Evolutionary conservation across 164 flowering plant genomes (phyloP), one percentile per base, ranked within the genome.

Genomic region (Tetracentron sinense): DNA sequence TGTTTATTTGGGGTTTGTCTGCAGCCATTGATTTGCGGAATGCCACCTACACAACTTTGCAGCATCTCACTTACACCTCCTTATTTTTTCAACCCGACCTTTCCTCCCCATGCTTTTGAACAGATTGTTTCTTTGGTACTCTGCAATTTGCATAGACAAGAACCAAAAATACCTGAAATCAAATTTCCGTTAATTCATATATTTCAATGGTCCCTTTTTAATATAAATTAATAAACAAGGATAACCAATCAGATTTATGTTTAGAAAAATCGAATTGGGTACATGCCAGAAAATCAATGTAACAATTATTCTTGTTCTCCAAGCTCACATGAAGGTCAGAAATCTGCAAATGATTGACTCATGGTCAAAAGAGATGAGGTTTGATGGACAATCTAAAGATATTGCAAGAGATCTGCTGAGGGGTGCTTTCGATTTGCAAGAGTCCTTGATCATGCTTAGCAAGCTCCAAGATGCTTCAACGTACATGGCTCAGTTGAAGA

Each of bases 401-500:
- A 73, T 85, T n/a, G 93, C 95, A 3, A 72, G 71, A 53, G 89
- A 85, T 69, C 62, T 92, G 75, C 67, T 88, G 62, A 81, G 67
- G 68, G 96, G 95, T 47, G 88, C 98, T 74, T 80, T 88, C 65
- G 92, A 89, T 70, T 78, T 92, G 68, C 89, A 92, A 35, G 91
- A 86, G 63, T 92, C 96, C 17, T 62, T 89, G 3, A 46, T 56
- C 54, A 82, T 86, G 92, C 85, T 92, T 31, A 77, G 85, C 11
- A 82, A 82, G 70, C 56, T 89, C 66, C 98, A 88, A 67, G 86
- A 86, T 68, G 87, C 86, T 44, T 79, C 96, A 1, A 66, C 69
- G 25, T 63, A 64, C 60, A 72, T 74, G 80, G 61, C 77, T n/a
- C 68, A 48, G 60, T 58, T 77, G 77, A 82, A 78, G 79, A 75